Base-by-base conservation (phyloP, 257 asterid genomes). In the Solanum ossicruentum region DNA sequence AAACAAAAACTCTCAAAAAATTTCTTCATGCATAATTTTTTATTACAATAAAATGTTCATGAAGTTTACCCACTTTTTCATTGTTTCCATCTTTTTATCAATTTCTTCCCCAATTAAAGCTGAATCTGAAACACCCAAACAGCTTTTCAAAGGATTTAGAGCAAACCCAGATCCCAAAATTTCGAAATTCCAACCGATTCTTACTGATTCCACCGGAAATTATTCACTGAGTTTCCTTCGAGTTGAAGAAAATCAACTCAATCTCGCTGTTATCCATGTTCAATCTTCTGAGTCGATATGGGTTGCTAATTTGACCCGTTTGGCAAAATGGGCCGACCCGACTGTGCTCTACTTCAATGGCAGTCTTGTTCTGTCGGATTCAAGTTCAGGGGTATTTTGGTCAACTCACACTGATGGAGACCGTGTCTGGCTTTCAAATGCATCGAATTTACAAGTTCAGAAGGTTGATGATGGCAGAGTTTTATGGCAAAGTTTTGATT, bases 161-260 rank as follows among this genome's bases (percentile, higher is more conserved):
- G 95, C 92, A 54, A 63, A 88, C 18, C 97, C 97, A 56, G 71
- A 89, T 88, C 88, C 92, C 1, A 65, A 89, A 6, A 83, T 87
- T 83, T 71, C 92, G 6, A 84, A 88, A 66, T 93, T 95, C 55
- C 99, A 96, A 85, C 88, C 90, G 8, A 84, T 96, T 10, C 90
- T 96, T 28, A 86, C 36, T 85, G 99, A 96, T 88, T 85, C 94
- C 13, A 58, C 89, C 6, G 95, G 96, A 20, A 93, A 89, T 88
- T 96, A 91, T 85, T 93, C 99, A 1, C 88, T 95, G 82, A 95
- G 98, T 72, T 95, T 96, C 86, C 94, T 93, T 86, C 92, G 98
- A 72, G 86, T 93, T 65, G 75, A 89, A 85, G 28, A 43, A 11
- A 66, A 86, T 89, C 88, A 83, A 49, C 94, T 95, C 60, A 63